Evolutionary conservation across 768 basidiomycete genomes (phyloP), one percentile per base, ranked within the genome.

Genomic region (Trametes cubensis): DNA sequence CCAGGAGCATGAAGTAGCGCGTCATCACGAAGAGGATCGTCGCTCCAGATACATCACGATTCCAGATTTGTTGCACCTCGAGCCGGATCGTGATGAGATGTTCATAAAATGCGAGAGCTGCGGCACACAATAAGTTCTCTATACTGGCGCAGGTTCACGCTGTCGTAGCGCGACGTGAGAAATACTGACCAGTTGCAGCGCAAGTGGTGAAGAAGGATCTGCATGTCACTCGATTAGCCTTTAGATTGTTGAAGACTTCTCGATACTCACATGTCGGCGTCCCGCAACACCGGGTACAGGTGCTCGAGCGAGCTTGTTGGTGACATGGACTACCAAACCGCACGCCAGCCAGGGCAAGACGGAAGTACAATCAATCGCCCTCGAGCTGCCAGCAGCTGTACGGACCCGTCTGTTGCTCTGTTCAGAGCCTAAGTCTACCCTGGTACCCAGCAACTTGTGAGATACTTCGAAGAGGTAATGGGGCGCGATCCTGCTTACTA

Each of bases 1-100:
- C 50, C 14, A 67, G 51, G 11, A 67, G 46, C 11, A 60, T 52
- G 30, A 61, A 11, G 30, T 67, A 67, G 6, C 67, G 58, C 15
- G 62, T 60, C 41, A 57, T 55, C 38, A 63, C 53, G 52, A 67
- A 65, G 23, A 67, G 51, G 20, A 55, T 6, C 0, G 61, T 50
- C 0, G 67, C 56, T 11, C 48, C 52, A 17, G 67, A 62, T 4
- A 53, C 28, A 18, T 61, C 55, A 10, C 55, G 52, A 13, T 34
- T 60, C 67, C 67, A 67, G 5, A 67, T 42, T n/a, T 62, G 64
- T 17, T 54, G 45, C 34, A 65, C 61, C 46, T 67, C 67, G 18
- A 46, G 30, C 8, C 41, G 46, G 41, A 67, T 39, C 0, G 67
- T 67, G 42, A 67, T 48, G 42, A 44, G 38, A 39, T 67, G 50